These are phyloP conservation scores for Cladochytrium replicatum DNA, from an alignment of 192 early-diverging fungal species.

Conservation along the genomic window DNA sequence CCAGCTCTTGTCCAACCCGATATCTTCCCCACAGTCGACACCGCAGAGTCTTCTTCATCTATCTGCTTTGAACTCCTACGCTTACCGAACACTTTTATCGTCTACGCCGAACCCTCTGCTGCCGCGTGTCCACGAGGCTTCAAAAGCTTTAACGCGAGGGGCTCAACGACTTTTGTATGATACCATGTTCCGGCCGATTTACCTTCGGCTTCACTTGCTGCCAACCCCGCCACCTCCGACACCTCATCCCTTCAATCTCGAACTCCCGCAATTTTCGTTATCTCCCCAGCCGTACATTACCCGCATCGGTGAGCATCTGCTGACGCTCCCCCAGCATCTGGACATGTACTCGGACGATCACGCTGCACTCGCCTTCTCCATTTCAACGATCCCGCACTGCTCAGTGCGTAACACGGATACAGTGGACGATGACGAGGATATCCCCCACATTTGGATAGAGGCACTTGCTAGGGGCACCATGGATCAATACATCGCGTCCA, in stretches of 20 bases:
- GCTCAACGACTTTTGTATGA: conserved; percentile 51
- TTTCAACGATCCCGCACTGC: conserved; percentile 30
- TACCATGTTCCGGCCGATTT: conserved; percentile 40
- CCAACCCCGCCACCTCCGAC: conserved; percentile 11
- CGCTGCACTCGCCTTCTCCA: conserved; percentile 34
- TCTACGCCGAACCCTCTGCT: too few species aligned
- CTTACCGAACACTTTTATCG: conserved; percentile 78
- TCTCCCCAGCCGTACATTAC: conserved; percentile 60
- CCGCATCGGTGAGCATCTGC: conserved; percentile 53
- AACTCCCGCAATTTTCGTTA: conserved; percentile 52
- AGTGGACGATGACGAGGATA: conserved; percentile 30
- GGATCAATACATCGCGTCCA: conserved; percentile 22
- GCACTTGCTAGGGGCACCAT: conserved; percentile 53
- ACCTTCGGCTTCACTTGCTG: conserved; percentile 31
- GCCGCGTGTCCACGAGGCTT: background rate
- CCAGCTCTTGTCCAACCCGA: too few species aligned
- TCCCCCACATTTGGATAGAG: conserved; percentile 59
- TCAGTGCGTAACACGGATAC: conserved; percentile 11
- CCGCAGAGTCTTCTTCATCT: too few species aligned
- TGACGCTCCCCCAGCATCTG: conserved; percentile 59
- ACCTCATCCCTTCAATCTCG: conserved; percentile 13
- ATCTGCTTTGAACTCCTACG: too few species aligned
- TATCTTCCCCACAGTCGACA: too few species aligned
- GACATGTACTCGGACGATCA: conserved; percentile 51
- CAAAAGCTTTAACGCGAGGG: conserved; percentile 19